phyloP scores from a whole-genome alignment of 495 filamentous ascomycete genomes.

The Darksidea phi region DNA sequence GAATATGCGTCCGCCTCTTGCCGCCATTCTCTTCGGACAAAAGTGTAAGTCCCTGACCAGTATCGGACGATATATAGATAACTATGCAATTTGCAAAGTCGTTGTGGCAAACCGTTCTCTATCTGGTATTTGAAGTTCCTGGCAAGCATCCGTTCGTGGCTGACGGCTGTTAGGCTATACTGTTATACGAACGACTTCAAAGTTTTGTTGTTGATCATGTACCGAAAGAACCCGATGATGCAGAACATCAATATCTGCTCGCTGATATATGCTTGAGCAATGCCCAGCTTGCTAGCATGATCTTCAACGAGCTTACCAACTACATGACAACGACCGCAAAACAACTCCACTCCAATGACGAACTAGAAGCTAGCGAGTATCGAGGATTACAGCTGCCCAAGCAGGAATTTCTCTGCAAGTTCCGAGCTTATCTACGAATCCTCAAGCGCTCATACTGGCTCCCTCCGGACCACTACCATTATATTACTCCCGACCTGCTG shows the following conservation, averaged over 20 bases:
- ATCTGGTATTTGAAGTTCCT: too few relatives aligned
- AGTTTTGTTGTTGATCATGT: not conserved
- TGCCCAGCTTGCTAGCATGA: not conserved
- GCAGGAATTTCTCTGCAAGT: too few relatives aligned
- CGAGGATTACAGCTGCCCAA: too few relatives aligned
- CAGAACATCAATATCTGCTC: conserved; percentile 1
- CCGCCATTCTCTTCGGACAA: not conserved
- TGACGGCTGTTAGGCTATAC: not conserved
- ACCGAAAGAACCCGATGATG: not conserved
- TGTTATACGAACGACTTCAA: not conserved
- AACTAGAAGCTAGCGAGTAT: too few relatives aligned
- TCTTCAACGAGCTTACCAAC: not conserved
- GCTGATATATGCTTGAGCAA: conserved; percentile 9
- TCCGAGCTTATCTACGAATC: conserved; percentile 7
- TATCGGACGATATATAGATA: not conserved
- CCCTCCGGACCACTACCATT: not conserved
- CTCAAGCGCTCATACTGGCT: conserved; percentile 22
- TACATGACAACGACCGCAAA: not conserved
- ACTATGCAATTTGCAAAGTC: too few relatives aligned
- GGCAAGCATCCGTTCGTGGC: not conserved
- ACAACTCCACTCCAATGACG: not conserved
- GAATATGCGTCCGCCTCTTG: not conserved
- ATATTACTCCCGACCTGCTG: not conserved
- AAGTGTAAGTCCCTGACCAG: not conserved
- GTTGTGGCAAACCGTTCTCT: too few relatives aligned